These are phyloP conservation scores for Penicillium verhagenii DNA, from an alignment of 495 filamentous ascomycete species.

Conservation along the genomic window DNA sequence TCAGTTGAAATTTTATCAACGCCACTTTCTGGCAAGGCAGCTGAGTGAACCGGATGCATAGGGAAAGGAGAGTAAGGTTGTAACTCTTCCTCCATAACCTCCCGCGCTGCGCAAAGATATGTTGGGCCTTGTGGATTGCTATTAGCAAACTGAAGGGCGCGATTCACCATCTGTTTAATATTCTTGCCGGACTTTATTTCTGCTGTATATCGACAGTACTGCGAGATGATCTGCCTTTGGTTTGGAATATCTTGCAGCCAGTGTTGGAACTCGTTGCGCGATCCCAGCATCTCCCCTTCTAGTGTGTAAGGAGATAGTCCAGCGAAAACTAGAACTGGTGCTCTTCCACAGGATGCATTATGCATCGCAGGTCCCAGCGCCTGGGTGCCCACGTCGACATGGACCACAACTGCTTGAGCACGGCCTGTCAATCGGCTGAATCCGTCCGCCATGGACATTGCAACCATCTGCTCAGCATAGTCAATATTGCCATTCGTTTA, in stretches of 20 bases:
- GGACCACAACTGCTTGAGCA: slow-evolving; percentile 89
- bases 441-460: slow-evolving; percentile 94
- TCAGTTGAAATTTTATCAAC: slow-evolving; percentile 68
- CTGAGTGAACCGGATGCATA: slow-evolving; percentile 67
- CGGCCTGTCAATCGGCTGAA: slow-evolving; percentile 84
- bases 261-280: slow-evolving; percentile 91
- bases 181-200: slow-evolving; percentile 92
- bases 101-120: slow-evolving; percentile 79
- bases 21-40: slow-evolving; percentile 66
- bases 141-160: slow-evolving; percentile 82
- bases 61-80: too few relatives aligned
- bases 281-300: slow-evolving; percentile 87
- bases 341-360: slow-evolving; percentile 82
- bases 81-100: slow-evolving; percentile 92
- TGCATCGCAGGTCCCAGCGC: slow-evolving; percentile 88
- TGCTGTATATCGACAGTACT: slow-evolving; percentile 88
- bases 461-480: slow-evolving; percentile 94
- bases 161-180: slow-evolving; percentile 93
- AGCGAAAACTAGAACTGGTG: slow-evolving; percentile 87
- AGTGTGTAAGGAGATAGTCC: slow-evolving; percentile 86
- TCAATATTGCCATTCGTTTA: too few relatives aligned
- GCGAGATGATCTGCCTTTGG: slow-evolving; percentile 84
- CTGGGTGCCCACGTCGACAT: slow-evolving; percentile 96
- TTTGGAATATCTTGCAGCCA: slow-evolving; percentile 98
- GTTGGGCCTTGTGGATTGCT: slow-evolving; percentile 83